Base-by-base conservation (phyloP, 2,329 filamentous ascomycete species). In the Coniella lustricola region DNA sequence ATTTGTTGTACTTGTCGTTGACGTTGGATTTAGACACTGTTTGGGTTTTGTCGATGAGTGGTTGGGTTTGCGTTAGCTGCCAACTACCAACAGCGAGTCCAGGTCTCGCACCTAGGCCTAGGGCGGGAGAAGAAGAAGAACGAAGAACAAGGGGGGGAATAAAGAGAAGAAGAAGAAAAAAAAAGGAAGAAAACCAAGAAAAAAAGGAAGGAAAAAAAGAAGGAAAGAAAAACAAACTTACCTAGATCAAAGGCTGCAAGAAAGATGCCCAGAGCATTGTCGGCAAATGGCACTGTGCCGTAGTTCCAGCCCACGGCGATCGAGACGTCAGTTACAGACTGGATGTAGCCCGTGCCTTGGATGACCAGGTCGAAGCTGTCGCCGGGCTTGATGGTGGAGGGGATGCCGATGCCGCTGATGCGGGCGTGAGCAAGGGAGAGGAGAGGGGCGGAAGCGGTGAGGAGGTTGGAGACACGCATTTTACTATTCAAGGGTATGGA, bases 241-340 rank as follows among this genome's bases (percentile, higher is more conserved):
- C 68, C 70, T 1, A 72, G 62, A 51, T 67, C 67, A 40, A 60
- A 54, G 1, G 62, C 65, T 13, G 54, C 53, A 2, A 59, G 22
- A 21, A 62, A 58, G 2, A 21, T 43, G 16, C 69, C 68, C 0
- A 72, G 56, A 4, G 56, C 54, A 8, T 50, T 49, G 0, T 57
- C 56, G 51, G 54, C 64, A 4, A 5, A 29, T 10, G 55, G 64
- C 2, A 55, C 50, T 8, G 53, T 56, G 7, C 49, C 38, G 1
- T 56, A 41, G 3, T 53, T 43, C 52, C 62, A 66, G 33, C 72
- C 72, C 54, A 71, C 71, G 22, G 66, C 68, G 9, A 73, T 64
- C 45, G 70, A 63, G 3, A 74, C 59, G 52, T 75, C 71, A 54
- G 63, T 58, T 25, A 72, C 66, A 44, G 60, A 47, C 57, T 75